Evolutionary conservation across 108 stramenopile genomes (phyloP).

Genomic region (Skeletonema potamos): DNA sequence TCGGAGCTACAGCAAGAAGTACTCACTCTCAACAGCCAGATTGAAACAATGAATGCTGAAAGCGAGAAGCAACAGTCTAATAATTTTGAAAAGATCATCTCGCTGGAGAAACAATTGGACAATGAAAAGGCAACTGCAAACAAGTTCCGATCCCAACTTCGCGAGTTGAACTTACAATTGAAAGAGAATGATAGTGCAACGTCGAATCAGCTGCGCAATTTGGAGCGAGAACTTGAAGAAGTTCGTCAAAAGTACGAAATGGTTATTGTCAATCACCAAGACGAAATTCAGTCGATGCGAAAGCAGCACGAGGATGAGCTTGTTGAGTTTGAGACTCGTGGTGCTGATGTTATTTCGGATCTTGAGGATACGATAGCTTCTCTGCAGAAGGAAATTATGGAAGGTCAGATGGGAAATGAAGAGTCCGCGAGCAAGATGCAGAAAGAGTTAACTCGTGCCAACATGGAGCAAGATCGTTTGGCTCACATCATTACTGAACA

Average conservation of each 20-base stretch:
- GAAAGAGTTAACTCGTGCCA: constrained; percentile 14
- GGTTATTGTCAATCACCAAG: constrained; percentile 1
- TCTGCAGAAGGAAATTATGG: background rate
- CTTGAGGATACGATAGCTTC: constrained; percentile 10
- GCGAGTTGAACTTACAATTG: constrained; percentile 15
- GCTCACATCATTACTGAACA: background rate
- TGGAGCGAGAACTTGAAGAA: background rate
- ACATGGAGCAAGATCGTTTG: constrained; percentile 16
- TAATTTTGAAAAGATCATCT: background rate
- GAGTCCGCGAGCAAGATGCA: constrained; percentile 4
- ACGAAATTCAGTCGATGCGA: constrained; percentile 6
- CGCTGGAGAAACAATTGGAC: constrained; percentile 11
- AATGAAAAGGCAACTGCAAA: constrained; percentile 13
- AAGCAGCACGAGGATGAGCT: constrained; percentile 1
- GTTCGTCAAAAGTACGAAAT: background rate
- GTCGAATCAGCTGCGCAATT: background rate
- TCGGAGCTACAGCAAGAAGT: constrained; percentile 13
- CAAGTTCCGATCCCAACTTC: constrained; percentile 13
- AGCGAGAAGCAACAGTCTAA: background rate
- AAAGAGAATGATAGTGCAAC: constrained; percentile 7
- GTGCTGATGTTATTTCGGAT: constrained; percentile 13
- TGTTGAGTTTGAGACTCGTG: constrained; percentile 8
- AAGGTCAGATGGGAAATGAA: constrained; percentile 4
- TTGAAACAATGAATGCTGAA: constrained; percentile 9
- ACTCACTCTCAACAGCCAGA: background rate